Conservation (phyloP, 352 stramenopile genomes). For the Globisporangium rhizosaccharum region DNA sequence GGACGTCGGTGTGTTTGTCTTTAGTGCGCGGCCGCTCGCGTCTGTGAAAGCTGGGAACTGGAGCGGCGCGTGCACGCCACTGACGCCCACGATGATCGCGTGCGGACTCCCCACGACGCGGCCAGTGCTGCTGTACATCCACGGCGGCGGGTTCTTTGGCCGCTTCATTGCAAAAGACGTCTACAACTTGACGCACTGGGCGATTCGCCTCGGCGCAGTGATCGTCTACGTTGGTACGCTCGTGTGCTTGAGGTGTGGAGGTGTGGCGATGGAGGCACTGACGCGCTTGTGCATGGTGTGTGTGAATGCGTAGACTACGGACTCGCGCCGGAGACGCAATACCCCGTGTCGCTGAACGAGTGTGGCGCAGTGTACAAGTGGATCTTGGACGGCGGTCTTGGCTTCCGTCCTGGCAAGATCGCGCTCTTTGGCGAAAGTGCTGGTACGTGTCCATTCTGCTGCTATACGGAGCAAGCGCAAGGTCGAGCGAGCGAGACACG, state of each 20-base stretch:
- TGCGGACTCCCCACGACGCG: constrained; percentile 61
- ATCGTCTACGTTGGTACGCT: constrained; percentile 83
- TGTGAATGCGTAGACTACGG: constrained; percentile 55
- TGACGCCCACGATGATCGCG: constrained; percentile 62
- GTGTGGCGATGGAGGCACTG: constrained; percentile 2
- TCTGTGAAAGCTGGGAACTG: constrained; percentile 68
- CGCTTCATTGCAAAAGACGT: constrained; percentile 87
- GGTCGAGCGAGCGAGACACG: background rate
- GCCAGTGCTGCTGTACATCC: constrained; percentile 82
- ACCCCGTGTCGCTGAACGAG: constrained; percentile 73
- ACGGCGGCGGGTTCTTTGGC: constrained; percentile 84
- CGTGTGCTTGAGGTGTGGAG: constrained; percentile 1
- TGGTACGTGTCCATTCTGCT: constrained; percentile 26
- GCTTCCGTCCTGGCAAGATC: constrained; percentile 64
- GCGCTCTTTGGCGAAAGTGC: constrained; percentile 82
- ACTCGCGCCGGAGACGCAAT: constrained; percentile 77
- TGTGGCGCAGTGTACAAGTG: constrained; percentile 84
- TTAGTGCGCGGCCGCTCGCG: constrained; percentile 56
- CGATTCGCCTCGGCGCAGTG: constrained; percentile 55
- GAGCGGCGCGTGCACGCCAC: constrained; percentile 38
- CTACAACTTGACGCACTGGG: constrained; percentile 72
- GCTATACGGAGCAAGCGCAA: background rate
- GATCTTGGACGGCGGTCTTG: constrained; percentile 65
- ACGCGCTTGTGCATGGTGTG: background rate
- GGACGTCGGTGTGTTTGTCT: constrained; percentile 72